Evolutionary conservation across 208 protist species (phyloP).

Genomic region (Crithidia thermophila): DNA sequence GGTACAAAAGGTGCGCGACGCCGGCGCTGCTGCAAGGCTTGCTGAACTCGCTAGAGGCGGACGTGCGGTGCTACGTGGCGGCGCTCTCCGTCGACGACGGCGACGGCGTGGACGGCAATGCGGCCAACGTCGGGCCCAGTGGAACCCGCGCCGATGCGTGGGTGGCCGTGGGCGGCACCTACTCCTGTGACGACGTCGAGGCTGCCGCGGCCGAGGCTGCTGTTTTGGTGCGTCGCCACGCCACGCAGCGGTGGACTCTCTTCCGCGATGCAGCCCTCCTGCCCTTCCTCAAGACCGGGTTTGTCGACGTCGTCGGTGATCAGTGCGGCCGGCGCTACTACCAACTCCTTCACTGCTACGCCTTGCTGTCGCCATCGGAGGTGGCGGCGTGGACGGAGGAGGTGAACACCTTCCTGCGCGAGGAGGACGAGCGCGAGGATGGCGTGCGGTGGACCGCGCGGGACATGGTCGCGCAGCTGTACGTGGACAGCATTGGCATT

Average conservation of each 20-base stretch:
- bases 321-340: conserved; percentile 34
- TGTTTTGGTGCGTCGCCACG: conserved; percentile 23
- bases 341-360: conserved; percentile 43
- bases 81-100: conserved; percentile 15
- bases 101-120: neutral
- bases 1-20: conserved; percentile 34
- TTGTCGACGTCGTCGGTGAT: conserved; percentile 27
- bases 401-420: conserved; percentile 47
- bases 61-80: conserved; percentile 24
- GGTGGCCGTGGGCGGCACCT: neutral
- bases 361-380: conserved; percentile 26
- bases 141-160: conserved; percentile 3
- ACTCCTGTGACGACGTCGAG: neutral
- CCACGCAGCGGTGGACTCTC: conserved; percentile 29
- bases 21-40: conserved; percentile 27
- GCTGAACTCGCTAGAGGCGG: conserved; percentile 36
- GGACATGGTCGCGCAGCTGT: conserved; percentile 41
- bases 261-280: conserved; percentile 27
- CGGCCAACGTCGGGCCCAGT: neutral
- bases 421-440: conserved; percentile 66
- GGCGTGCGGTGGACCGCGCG: conserved; percentile 45
- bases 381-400: conserved; percentile 33
- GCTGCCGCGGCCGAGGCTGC: neutral
- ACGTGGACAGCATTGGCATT: conserved; percentile 26
- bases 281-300: conserved; percentile 16